Conservation (phyloP, 306 rosid species). For the Luffa acutangula region DNA sequence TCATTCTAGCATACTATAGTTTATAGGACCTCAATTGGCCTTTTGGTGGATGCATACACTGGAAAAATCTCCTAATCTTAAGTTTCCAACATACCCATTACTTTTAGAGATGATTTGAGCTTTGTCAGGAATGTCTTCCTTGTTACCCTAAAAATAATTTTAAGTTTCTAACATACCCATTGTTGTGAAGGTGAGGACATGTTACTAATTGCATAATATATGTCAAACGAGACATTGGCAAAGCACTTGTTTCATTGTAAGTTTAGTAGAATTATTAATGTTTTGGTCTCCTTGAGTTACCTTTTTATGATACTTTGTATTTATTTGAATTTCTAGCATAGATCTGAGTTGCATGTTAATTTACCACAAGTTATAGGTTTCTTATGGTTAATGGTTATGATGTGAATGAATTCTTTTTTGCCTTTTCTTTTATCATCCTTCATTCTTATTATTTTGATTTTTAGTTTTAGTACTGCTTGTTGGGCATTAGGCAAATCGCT, state of each 20-base stretch:
- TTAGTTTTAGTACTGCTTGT: neutral
- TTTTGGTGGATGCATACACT: neutral
- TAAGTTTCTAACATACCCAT: no score
- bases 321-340: neutral
- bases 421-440: neutral
- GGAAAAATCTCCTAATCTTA: neutral
- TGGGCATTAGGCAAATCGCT: neutral
- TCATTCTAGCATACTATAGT: neutral
- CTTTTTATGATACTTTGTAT: neutral
- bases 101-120: neutral
- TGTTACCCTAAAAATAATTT: neutral
- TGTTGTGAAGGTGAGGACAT: conserved; percentile 75
- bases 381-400: neutral
- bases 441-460: neutral
- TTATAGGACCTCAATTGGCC: neutral
- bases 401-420: neutral
- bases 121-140: neutral
- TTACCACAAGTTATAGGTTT: neutral
- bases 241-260: conserved; percentile 95
- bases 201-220: conserved; percentile 77
- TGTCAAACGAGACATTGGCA: conserved; percentile 88
- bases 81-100: neutral
- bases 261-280: conserved; percentile 12
- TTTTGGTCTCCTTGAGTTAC: neutral
- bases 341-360: neutral